phyloP scores from a whole-genome alignment of 2,329 filamentous ascomycete genomes.

The Lasiodiplodia theobromae region DNA sequence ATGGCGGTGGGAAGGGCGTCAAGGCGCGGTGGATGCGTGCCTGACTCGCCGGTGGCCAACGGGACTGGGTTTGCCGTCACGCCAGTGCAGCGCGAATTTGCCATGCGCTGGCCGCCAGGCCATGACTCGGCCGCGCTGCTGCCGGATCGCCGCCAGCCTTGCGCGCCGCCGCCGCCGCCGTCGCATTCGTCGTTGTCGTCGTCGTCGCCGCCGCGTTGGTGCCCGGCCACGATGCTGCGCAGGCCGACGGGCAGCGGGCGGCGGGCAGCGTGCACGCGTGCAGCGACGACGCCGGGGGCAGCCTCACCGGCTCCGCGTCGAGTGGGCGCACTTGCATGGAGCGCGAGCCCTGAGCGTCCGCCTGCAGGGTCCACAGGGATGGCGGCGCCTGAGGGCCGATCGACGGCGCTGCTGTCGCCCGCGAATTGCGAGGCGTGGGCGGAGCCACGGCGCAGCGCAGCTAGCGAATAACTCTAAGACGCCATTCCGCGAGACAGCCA shows the following conservation, averaged over 20 bases:
- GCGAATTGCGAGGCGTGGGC: constrained; percentile 19
- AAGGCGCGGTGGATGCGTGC: constrained; percentile 25
- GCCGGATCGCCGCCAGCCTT: constrained; percentile 20
- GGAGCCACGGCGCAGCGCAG: neutral
- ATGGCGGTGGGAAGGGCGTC: constrained; percentile 29
- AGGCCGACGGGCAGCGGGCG: constrained; percentile 2
- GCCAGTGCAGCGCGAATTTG: constrained; percentile 28
- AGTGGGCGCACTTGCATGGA: constrained; percentile 14
- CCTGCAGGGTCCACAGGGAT: constrained; percentile 30
- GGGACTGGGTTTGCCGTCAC: constrained; percentile 17
- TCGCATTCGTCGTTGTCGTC: neutral
- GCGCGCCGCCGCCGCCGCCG: neutral
- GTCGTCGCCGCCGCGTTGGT: too few species aligned
- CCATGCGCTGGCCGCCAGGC: constrained; percentile 14
- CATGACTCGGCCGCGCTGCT: constrained; percentile 24
- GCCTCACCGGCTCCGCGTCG: constrained; percentile 18
- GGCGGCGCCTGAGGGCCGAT: constrained; percentile 19
- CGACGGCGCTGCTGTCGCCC: constrained; percentile 18
- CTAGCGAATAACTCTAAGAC: constrained; percentile 27
- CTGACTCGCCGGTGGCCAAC: constrained; percentile 26
- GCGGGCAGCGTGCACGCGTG: neutral
- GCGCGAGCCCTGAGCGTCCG: constrained; percentile 18
- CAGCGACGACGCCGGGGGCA: neutral
- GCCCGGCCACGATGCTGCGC: neutral
- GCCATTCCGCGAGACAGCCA: constrained; percentile 13